These are phyloP conservation scores for Tilletia caries DNA, from an alignment of 1,284 basidiomycete species.

Conservation along the genomic window DNA sequence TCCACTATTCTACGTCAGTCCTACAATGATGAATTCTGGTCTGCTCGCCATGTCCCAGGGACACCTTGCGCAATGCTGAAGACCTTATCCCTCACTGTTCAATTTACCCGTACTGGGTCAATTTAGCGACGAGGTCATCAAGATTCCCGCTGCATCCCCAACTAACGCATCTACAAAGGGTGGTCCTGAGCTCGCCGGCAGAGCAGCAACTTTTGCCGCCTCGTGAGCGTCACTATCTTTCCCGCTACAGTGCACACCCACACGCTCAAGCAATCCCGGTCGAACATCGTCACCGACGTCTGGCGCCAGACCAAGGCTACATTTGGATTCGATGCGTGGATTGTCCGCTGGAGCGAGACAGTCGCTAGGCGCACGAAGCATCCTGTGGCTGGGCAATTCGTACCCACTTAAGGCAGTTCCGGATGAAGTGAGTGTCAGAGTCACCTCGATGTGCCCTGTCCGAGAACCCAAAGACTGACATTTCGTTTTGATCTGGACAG, in stretches of 20 bases:
- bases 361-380: background rate
- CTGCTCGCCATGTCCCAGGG: too few relatives aligned
- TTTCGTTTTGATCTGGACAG: background rate
- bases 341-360: background rate
- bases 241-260: background rate
- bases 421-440: background rate
- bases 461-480: background rate
- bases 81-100: too few relatives aligned
- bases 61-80: too few relatives aligned
- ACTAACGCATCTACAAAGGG: background rate
- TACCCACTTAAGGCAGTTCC: background rate
- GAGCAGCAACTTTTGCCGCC: background rate
- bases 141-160: background rate
- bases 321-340: background rate
- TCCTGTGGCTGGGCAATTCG: background rate
- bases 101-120: too few relatives aligned
- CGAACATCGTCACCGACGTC: background rate
- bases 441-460: background rate
- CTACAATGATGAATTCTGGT: background rate
- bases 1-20: background rate
- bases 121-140: background rate
- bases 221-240: background rate
- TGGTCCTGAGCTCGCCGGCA: background rate
- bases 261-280: background rate
- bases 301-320: background rate